Conservation (phyloP, 2,329 filamentous ascomycete genomes). For the Tolypocladium guangdongense region DNA sequence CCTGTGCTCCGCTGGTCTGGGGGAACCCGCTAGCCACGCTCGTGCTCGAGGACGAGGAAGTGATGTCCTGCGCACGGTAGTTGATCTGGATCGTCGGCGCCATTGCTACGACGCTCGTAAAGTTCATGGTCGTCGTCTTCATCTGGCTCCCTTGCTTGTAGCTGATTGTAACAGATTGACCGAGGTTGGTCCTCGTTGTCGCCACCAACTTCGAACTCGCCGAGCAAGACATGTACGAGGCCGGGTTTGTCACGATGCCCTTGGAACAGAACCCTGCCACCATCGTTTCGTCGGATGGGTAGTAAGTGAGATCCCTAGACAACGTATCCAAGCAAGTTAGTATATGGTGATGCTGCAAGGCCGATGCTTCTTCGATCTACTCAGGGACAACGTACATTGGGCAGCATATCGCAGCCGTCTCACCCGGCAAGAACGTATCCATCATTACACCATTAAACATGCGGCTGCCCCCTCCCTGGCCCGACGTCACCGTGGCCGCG, state of each 20-base stretch:
- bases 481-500: background rate
- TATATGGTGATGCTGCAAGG: background rate
- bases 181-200: background rate
- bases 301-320: background rate
- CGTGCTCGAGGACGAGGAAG: background rate
- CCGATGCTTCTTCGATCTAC: background rate
- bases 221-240: background rate
- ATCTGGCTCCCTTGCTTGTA: background rate
- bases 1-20: background rate
- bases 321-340: background rate
- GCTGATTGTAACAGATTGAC: background rate
- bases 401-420: background rate
- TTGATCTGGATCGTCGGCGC: background rate
- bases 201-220: background rate
- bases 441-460: background rate
- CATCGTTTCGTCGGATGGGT: background rate
- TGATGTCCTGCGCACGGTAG: background rate
- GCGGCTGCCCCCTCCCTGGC: background rate
- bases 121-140: background rate
- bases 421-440: background rate
- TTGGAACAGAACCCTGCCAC: background rate
- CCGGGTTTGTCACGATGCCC: background rate
- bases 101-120: background rate
- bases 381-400: background rate
- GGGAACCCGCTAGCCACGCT: background rate